A percentile compares a stretch with the other conserved stretches of the same genome.
Conservation (phyloP, 2,329 filamentous ascomycete species). For the Lithohypha guttulata region DNA sequence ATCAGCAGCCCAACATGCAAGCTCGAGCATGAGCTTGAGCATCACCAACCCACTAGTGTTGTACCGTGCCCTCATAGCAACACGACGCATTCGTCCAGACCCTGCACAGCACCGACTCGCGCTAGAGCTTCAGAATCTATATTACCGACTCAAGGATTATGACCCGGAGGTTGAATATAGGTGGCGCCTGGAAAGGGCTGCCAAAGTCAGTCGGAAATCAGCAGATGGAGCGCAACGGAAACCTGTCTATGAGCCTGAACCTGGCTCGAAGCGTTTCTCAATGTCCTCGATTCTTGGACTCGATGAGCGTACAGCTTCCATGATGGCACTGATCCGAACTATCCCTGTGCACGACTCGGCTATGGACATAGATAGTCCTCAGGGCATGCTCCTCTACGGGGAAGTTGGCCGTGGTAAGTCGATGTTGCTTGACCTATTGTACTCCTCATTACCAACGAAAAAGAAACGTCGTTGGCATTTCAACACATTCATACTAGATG, state of each 20-base stretch:
- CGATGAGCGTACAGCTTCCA: conserved; percentile 37
- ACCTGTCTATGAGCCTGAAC: conserved; percentile 18
- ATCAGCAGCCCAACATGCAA: background rate
- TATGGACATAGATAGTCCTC: conserved; percentile 59
- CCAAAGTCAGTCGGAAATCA: conserved; percentile 6
- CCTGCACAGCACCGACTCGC: conserved; percentile 62
- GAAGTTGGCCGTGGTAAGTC: conserved; percentile 76
- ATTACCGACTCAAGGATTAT: conserved; percentile 66
- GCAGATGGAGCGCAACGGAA: conserved; percentile 7
- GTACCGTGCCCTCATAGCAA: conserved; percentile 60
- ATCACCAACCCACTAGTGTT: conserved; percentile 58
- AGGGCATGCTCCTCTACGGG: conserved; percentile 65
- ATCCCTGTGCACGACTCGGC: conserved; percentile 62
- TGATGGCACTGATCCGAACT: conserved; percentile 55
- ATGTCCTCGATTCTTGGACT: conserved; percentile 45
- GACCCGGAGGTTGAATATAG: conserved; percentile 60
- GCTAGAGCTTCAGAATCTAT: conserved; percentile 66
- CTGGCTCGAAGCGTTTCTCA: conserved; percentile 30
- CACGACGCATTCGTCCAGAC: conserved; percentile 57
- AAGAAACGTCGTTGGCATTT: conserved; percentile 73
- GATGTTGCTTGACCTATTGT: conserved; percentile 76
- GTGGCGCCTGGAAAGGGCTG: conserved; percentile 47
- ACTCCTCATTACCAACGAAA: conserved; percentile 60
- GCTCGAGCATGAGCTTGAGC: conserved; percentile 9
- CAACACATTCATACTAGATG: conserved; percentile 76